These are phyloP conservation scores for Magnaporthiopsis poae DNA, from an alignment of 2,329 filamentous ascomycete species.

Conservation along the genomic window DNA sequence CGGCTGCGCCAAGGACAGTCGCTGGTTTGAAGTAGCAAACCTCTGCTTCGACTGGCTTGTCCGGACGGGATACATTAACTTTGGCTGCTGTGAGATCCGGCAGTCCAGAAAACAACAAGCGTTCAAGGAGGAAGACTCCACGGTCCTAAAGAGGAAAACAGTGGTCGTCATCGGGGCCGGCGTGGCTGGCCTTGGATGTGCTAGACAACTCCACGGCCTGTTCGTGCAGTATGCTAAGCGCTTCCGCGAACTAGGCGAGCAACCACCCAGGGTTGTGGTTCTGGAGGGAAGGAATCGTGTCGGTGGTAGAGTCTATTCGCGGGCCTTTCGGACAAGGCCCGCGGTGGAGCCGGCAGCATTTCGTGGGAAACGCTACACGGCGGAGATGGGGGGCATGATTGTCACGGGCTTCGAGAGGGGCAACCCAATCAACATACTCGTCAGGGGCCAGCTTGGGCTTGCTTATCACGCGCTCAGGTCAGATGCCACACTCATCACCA, in stretches of 20 bases:
- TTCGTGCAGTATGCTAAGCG: slow-evolving; percentile 68
- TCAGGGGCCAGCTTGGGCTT: slow-evolving; percentile 80
- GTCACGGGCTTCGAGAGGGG: slow-evolving; percentile 94
- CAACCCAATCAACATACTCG: slow-evolving; percentile 83
- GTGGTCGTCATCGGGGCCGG: slow-evolving; percentile 85
- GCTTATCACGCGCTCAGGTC: slow-evolving; percentile 72
- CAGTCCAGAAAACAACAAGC: slow-evolving; percentile 31
- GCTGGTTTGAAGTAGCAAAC: slow-evolving; percentile 82
- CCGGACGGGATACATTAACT: slow-evolving; percentile 90
- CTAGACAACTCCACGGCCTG: slow-evolving; percentile 78
- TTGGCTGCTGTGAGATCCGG: slow-evolving; percentile 74
- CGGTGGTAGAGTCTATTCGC: slow-evolving; percentile 88
- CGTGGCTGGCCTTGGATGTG: slow-evolving; percentile 86
- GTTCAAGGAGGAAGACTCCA: slow-evolving; percentile 8
- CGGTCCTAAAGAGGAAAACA: slow-evolving; percentile 47
- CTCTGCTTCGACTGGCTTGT: slow-evolving; percentile 89
- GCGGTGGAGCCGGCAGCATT: background rate
- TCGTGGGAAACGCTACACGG: slow-evolving; percentile 54
- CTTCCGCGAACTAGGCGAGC: slow-evolving; percentile 55
- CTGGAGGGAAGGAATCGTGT: slow-evolving; percentile 80
- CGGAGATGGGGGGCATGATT: slow-evolving; percentile 96
- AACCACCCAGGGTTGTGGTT: slow-evolving; percentile 64
- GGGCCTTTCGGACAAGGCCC: slow-evolving; percentile 35
- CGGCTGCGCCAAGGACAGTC: slow-evolving; percentile 75
- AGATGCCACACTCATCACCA: slow-evolving; percentile 52